Evolutionary conservation across 2,329 filamentous ascomycete species (phyloP).

Genomic region (Paraphaeosphaeria minitans): DNA sequence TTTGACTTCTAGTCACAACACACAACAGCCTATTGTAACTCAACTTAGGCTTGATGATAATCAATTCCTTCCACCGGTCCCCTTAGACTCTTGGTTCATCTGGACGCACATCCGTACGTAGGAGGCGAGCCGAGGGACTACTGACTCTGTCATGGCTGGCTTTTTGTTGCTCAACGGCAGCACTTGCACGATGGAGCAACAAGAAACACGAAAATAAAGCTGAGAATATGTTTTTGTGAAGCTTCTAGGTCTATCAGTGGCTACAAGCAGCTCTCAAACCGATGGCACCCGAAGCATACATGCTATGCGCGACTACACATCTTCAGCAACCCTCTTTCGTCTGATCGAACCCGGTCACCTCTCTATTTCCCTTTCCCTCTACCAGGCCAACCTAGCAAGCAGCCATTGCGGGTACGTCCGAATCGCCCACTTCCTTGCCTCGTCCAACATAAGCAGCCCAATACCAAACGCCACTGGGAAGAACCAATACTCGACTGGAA

Average conservation of each 20-base stretch:
- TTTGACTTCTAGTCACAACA: neutral
- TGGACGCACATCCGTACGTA: too few relatives aligned
- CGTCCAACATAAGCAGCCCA: conserved; percentile 68
- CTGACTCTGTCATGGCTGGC: too few relatives aligned
- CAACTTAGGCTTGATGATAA: neutral
- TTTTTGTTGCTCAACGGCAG: too few relatives aligned
- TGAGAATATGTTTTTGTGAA: too few relatives aligned
- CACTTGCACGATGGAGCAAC: too few relatives aligned
- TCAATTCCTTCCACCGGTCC: neutral
- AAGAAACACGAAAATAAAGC: too few relatives aligned
- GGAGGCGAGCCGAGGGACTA: too few relatives aligned
- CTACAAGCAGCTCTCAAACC: neutral
- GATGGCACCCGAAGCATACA: neutral
- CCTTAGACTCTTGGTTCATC: too few relatives aligned
- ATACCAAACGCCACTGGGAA: conserved; percentile 74
- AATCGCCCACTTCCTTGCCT: conserved; percentile 67
- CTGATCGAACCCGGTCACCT: neutral
- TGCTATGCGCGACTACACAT: neutral
- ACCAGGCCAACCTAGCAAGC: conserved; percentile 69
- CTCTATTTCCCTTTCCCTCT: conserved; percentile 18
- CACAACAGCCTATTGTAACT: too few relatives aligned
- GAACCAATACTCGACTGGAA: conserved; percentile 78
- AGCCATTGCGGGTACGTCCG: conserved; percentile 63
- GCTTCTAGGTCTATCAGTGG: neutral
- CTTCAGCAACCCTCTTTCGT: neutral